Percentiles rank a stretch among this genome's conserved stretches.
Evolutionary conservation across 169 alveolate genomes (phyloP).

Genomic region (Plasmodium gallinaceum): DNA sequence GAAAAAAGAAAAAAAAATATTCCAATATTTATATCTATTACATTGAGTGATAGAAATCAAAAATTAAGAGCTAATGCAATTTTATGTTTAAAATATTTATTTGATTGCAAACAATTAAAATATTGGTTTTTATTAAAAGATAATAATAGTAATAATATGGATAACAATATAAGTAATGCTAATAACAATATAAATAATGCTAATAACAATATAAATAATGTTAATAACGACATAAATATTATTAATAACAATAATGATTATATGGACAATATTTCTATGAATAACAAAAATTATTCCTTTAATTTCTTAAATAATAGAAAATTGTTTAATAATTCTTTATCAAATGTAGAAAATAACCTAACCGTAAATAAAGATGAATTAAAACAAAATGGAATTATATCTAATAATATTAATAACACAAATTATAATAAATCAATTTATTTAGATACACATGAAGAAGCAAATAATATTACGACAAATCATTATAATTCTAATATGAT

Average conservation of each 20-base stretch:
- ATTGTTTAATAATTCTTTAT: too few relatives aligned
- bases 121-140: slow-evolving; percentile 44
- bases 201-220: not conserved
- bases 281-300: too few relatives aligned
- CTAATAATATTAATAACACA: too few relatives aligned
- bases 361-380: too few relatives aligned
- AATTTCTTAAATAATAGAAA: too few relatives aligned
- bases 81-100: slow-evolving; percentile 60
- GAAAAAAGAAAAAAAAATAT: slow-evolving; percentile 43
- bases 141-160: not conserved
- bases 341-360: too few relatives aligned
- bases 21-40: slow-evolving; percentile 43
- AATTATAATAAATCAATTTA: too few relatives aligned
- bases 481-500: too few relatives aligned
- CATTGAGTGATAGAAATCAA: slow-evolving; percentile 35
- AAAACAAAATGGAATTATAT: too few relatives aligned
- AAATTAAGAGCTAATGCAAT: slow-evolving; percentile 49
- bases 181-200: not conserved
- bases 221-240: not conserved
- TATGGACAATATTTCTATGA: not conserved
- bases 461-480: too few relatives aligned
- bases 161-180: not conserved
- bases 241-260: not conserved
- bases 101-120: slow-evolving; percentile 68
- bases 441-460: too few relatives aligned